These are phyloP conservation scores for Alternaria hordeiaustralica DNA, from an alignment of 2,329 filamentous ascomycete genomes.

Conservation along the genomic window DNA sequence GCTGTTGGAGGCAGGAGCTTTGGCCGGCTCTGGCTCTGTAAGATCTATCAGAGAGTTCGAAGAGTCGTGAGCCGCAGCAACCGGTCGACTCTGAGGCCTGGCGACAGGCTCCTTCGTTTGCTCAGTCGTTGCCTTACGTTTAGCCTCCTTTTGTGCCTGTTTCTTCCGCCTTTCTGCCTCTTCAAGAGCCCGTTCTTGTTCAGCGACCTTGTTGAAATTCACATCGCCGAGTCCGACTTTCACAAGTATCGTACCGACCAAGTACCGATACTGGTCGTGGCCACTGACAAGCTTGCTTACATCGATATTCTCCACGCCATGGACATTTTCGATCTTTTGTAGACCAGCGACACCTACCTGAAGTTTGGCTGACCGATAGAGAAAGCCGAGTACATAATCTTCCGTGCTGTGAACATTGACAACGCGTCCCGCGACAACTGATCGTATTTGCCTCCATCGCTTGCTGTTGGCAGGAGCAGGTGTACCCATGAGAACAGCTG, in stretches of 20 bases:
- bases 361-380: slow-evolving; percentile 82
- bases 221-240: slow-evolving; percentile 59
- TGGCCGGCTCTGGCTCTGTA: neutral
- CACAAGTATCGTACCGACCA: slow-evolving; percentile 55
- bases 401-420: slow-evolving; percentile 88
- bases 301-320: slow-evolving; percentile 66
- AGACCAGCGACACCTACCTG: slow-evolving; percentile 83
- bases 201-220: slow-evolving; percentile 52
- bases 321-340: slow-evolving; percentile 70
- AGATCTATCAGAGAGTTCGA: slow-evolving; percentile 3
- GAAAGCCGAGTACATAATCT: slow-evolving; percentile 83
- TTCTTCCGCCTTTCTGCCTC: slow-evolving; percentile 46
- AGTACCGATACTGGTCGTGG: slow-evolving; percentile 57
- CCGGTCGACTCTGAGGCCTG: slow-evolving; percentile 8
- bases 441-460: slow-evolving; percentile 77
- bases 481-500: slow-evolving; percentile 79
- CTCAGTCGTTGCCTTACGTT: slow-evolving; percentile 16
- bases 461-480: slow-evolving; percentile 73
- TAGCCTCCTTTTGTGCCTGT: slow-evolving; percentile 32
- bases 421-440: slow-evolving; percentile 78
- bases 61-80: neutral
- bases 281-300: slow-evolving; percentile 56
- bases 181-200: slow-evolving; percentile 47
- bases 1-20: neutral
- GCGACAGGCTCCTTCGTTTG: neutral